Conservation (phyloP, 139 green algal species). For the Mychonastes homosphaera region DNA sequence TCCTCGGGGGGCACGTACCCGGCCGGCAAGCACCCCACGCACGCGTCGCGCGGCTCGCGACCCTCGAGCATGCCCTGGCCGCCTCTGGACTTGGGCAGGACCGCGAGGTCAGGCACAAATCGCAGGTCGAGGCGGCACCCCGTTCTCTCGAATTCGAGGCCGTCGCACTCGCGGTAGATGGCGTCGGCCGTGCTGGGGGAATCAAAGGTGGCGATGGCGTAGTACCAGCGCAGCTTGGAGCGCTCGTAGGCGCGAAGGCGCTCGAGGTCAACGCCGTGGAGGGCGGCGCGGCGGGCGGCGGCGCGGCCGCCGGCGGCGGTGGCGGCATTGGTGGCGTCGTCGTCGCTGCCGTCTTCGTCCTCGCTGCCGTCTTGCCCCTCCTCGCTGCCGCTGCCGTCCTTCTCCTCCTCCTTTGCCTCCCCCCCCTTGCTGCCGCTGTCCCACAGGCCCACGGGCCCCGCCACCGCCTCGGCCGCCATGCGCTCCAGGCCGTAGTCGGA, state of each 20-base stretch:
- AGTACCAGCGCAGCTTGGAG: slow-evolving; percentile 67
- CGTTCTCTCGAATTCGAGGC: slow-evolving; percentile 70
- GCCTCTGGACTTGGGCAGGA: neutral
- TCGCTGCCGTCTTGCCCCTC: slow-evolving; percentile 16
- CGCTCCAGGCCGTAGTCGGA: slow-evolving; percentile 83
- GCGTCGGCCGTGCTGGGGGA: slow-evolving; percentile 61
- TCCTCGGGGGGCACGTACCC: slow-evolving; percentile 70
- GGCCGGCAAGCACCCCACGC: slow-evolving; percentile 29
- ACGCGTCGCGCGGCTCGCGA: neutral
- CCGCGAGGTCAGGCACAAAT: slow-evolving; percentile 71
- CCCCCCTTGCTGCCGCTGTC: neutral
- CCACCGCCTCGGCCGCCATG: slow-evolving; percentile 72
- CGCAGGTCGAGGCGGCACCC: slow-evolving; percentile 82
- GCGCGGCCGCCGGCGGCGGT: slow-evolving; percentile 15
- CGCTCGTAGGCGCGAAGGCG: slow-evolving; percentile 75
- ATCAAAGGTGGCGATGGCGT: slow-evolving; percentile 78
- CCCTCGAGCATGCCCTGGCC: neutral
- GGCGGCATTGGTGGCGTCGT: slow-evolving; percentile 5
- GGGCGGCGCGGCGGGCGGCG: slow-evolving; percentile 14
- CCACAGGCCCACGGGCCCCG: slow-evolving; percentile 51
- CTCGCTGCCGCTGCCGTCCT: neutral
- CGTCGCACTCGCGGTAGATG: slow-evolving; percentile 85
- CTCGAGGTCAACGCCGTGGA: slow-evolving; percentile 40
- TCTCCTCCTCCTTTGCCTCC: slow-evolving; percentile 2
- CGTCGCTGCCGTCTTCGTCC: slow-evolving; percentile 6